A percentile compares a stretch with the other conserved stretches of the same genome.
phyloP scores from a whole-genome alignment of 2,329 filamentous ascomycete genomes.

The Microsporum audouinii region DNA sequence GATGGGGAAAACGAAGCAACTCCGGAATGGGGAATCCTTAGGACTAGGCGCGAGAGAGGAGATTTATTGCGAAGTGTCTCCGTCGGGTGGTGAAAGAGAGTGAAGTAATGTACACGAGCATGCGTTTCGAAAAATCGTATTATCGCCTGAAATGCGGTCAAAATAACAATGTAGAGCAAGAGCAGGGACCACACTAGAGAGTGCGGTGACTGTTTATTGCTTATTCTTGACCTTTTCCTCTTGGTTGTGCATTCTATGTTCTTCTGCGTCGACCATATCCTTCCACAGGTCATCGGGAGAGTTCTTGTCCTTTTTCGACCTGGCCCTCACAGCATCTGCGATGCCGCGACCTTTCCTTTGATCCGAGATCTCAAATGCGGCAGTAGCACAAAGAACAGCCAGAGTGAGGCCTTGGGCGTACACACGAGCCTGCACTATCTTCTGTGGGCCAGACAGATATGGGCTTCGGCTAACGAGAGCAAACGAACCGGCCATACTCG shows the following conservation, averaged over 20 bases:
- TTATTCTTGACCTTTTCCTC: slow-evolving; percentile 5
- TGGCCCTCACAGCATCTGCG: slow-evolving; percentile 30
- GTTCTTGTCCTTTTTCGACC: slow-evolving; percentile 74
- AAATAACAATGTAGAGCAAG: not conserved
- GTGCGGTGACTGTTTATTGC: not conserved
- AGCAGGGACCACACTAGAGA: not conserved
- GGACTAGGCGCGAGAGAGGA: not conserved
- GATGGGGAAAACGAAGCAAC: not conserved
- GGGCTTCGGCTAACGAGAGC: slow-evolving; percentile 66
- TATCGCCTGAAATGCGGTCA: not conserved
- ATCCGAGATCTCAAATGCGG: slow-evolving; percentile 72
- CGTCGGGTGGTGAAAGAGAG: not conserved
- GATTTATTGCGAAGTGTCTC: not conserved
- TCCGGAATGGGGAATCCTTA: not conserved
- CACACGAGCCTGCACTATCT: slow-evolving; percentile 86
- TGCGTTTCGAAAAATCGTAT: not conserved
- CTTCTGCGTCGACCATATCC: slow-evolving; percentile 41
- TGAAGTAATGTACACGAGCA: not conserved
- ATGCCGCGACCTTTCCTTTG: slow-evolving; percentile 54
- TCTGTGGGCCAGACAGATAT: slow-evolving; percentile 64
- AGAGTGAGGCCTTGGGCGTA: slow-evolving; percentile 86
- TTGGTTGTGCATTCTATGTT: slow-evolving; percentile 32
- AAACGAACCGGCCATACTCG: slow-evolving; percentile 64
- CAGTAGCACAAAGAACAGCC: slow-evolving; percentile 68
- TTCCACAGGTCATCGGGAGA: slow-evolving; percentile 87